Percentiles rank a stretch among this genome's conserved stretches.
phyloP scores from a whole-genome alignment of 2,329 filamentous ascomycete genomes.

The Capronia epimyces region DNA sequence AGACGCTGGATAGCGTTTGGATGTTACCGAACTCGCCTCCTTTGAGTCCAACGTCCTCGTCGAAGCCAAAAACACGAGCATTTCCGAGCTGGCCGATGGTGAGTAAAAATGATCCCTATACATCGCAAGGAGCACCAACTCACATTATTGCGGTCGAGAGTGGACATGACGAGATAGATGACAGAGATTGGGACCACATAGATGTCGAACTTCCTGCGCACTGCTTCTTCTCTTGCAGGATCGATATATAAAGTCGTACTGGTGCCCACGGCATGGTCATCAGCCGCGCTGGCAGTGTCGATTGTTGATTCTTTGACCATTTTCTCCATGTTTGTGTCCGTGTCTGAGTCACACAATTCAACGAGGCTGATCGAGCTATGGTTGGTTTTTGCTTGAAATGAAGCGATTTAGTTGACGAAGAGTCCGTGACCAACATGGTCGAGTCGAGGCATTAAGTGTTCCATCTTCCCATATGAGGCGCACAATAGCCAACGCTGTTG shows the following conservation, averaged over 20 bases:
- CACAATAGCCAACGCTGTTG: background rate
- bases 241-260: conserved; percentile 15
- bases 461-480: conserved; percentile 3
- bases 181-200: conserved; percentile 16
- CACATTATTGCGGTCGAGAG: conserved; percentile 41
- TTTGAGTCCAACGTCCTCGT: conserved; percentile 48
- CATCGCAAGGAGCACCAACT: conserved; percentile 34
- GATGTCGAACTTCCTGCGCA: conserved; percentile 23
- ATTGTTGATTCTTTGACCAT: conserved; percentile 9
- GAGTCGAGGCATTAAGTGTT: conserved; percentile 7
- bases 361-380: background rate
- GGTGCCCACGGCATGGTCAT: conserved; percentile 9
- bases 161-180: conserved; percentile 37
- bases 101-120: conserved; percentile 26
- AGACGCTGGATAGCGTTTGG: conserved; percentile 16
- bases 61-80: conserved; percentile 60
- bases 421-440: background rate
- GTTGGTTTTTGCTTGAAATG: background rate
- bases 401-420: conserved; percentile 3
- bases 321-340: conserved; percentile 12
- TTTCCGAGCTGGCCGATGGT: conserved; percentile 34
- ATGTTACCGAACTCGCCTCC: conserved; percentile 57
- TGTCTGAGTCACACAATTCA: background rate
- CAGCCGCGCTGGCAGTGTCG: background rate
- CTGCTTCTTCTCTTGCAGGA: conserved; percentile 18